Evolutionary conservation across 805 yeast species (phyloP), one percentile per base, ranked within the genome.

Genomic region (Monosporozyma servazzii): DNA sequence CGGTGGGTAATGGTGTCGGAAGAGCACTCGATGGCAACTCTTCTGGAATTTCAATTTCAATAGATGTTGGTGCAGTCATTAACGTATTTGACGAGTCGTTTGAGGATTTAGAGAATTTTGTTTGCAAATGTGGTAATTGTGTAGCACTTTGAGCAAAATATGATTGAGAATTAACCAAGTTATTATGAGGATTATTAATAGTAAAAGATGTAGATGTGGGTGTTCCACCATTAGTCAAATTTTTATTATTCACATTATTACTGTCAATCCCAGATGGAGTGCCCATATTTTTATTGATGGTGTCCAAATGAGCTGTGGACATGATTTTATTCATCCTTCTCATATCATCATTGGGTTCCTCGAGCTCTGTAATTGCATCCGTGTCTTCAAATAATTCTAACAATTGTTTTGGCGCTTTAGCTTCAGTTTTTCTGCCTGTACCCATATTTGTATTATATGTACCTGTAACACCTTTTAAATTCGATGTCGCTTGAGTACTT

Each of bases 381-480:
- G 62, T 69, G 27, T 79, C 81, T 56, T 84, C 88, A 63, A 88
- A 88, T 27, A 88, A 66, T 62, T 81, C 81, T 53, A 83, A 68
- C 31, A 88, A 69, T 2, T 93, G 84, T 62, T 79, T 81, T 0
- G 96, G 96, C 0, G 88, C 83, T 48, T 63, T 58, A 2, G 64
- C 41, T n/a, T 61, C 65, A 1, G 57, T 56, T 45, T 58, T 57
- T 36, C 55, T 56, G 21, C 49, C 51, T 45, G 72, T 71, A 37
- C 66, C 66, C 5, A 68, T 61, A 27, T 62, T 60, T 51, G 61
- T 55, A 45, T 57, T 58, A 41, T 54, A 55, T 9, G 64, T 53
- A 3, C 58, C 57, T 8, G 58, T 55, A 29, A 53, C 17, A 20
- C 27, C 54, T 3, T 63, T 55, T 51, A 63, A 45, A 51, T 53